Conservation (phyloP, 2,329 filamentous ascomycete genomes). For the Scedosporium apiospermum region DNA sequence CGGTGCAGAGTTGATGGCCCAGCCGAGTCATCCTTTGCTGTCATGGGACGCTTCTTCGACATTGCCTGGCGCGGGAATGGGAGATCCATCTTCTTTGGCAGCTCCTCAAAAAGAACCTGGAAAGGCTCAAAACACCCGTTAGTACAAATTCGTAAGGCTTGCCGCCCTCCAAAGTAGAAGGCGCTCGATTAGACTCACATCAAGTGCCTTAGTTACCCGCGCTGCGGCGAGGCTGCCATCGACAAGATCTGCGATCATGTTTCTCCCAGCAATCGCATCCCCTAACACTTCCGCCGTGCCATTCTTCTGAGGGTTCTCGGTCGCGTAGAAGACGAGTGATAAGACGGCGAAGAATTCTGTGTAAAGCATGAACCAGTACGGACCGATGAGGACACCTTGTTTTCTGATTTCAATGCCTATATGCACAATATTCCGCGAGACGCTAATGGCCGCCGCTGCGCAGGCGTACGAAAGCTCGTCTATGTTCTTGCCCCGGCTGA, state of each 20-base stretch:
- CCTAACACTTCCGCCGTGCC: conserved; percentile 71
- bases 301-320: conserved; percentile 68
- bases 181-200: conserved; percentile 40
- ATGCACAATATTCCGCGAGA: conserved; percentile 67
- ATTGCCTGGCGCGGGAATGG: neutral
- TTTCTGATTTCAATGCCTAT: conserved; percentile 71
- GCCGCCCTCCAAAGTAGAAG: neutral
- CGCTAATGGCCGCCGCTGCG: conserved; percentile 49
- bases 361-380: conserved; percentile 82
- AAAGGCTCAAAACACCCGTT: neutral
- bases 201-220: conserved; percentile 67
- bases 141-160: neutral
- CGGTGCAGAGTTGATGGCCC: conserved; percentile 14
- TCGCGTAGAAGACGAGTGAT: conserved; percentile 68
- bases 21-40: neutral
- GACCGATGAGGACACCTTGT: conserved; percentile 64
- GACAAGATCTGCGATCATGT: conserved; percentile 70
- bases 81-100: conserved; percentile 60
- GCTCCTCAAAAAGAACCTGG: conserved; percentile 71
- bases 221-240: conserved; percentile 84
- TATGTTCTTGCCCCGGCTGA: conserved; percentile 45
- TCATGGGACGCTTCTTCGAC: conserved; percentile 6
- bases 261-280: conserved; percentile 76
- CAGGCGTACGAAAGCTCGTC: conserved; percentile 74
- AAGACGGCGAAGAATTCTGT: conserved; percentile 76